Conservation (phyloP, 2,329 filamentous ascomycete genomes). For the Aspergillus latus region DNA sequence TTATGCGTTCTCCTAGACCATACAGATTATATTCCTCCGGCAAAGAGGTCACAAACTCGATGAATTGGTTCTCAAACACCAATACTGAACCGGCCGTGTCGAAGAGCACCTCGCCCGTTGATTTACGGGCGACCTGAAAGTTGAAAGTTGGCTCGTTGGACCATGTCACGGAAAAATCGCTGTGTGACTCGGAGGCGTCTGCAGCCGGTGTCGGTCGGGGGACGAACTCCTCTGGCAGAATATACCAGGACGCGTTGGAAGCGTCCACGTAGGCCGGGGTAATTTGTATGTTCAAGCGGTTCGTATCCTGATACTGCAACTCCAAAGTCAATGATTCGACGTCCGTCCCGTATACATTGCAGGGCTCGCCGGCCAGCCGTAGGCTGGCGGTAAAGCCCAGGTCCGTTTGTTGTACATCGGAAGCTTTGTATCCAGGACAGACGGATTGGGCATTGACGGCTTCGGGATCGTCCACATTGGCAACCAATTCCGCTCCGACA, state of each 20-base stretch:
- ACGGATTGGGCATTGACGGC: slow-evolving; percentile 63
- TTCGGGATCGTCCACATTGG: slow-evolving; percentile 64
- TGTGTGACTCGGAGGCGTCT: slow-evolving; percentile 37
- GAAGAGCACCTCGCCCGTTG: slow-evolving; percentile 66
- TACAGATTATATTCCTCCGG: slow-evolving; percentile 74
- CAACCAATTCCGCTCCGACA: slow-evolving; percentile 51
- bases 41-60: slow-evolving; percentile 67
- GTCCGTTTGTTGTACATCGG: slow-evolving; percentile 47
- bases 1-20: slow-evolving; percentile 72
- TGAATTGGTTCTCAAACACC: slow-evolving; percentile 75
- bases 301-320: slow-evolving; percentile 65
- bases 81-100: slow-evolving; percentile 63
- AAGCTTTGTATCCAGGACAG: slow-evolving; percentile 62
- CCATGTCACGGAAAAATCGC: slow-evolving; percentile 55
- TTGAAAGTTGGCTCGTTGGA: slow-evolving; percentile 59
- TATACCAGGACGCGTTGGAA: slow-evolving; percentile 65
- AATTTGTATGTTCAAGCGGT: slow-evolving; percentile 71
- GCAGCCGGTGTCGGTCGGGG: slow-evolving; percentile 54
- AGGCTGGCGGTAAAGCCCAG: slow-evolving; percentile 55
- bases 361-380: slow-evolving; percentile 54
- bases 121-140: slow-evolving; percentile 58
- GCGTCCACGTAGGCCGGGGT: slow-evolving; percentile 62
- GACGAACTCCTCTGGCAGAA: slow-evolving; percentile 64
- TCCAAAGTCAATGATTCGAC: slow-evolving; percentile 64
- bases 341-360: slow-evolving; percentile 77